Base-by-base conservation (phyloP, 768 basidiomycete species). In the Agaricus bisporus region DNA sequence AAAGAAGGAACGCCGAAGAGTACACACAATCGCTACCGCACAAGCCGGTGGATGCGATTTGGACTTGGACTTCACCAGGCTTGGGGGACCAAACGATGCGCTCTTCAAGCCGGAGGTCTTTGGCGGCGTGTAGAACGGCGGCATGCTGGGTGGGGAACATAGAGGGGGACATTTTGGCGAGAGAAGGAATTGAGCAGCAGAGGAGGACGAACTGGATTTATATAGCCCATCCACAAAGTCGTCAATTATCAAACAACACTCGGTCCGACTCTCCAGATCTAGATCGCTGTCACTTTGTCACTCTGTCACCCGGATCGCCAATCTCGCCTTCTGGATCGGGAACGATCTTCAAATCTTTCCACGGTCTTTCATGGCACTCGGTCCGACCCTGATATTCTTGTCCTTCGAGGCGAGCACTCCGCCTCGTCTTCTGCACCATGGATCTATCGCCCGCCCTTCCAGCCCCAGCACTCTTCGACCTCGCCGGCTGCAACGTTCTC, bases 1-100 rank as follows among this genome's bases (percentile, higher is more conserved):
- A 15, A 6, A n/a, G 10, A 11, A 46, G 39, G 35, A 41, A 41
- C 35, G 48, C 41, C 28, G 47, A 46, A 32, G 28, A 49, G 41
- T 26, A 76, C 83, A 63, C 61, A 86, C 88, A 68, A 68, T 91
- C 91, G 53, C 82, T 84, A 55, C 95, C 95, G 62, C 95, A 98
- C 49, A 98, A 81, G 56, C 95, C 95, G 4, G 95, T 98, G 39
- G 88, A 74, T 52, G 77, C 74, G 57, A 95, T 75, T 55, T 81
- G 76, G 65, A 98, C 83, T 72, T 94, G 91, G 41, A 81, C 91
- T 29, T 91, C 80, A 60, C 83, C 83, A 20, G 77, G 69, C 17
- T 76, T 73, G 20, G 94, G 95, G 0, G 85, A 78, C 76, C 83
- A 85, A 58, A 87, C 68, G 42, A 78, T 75, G 59, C 92, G 84